These are phyloP conservation scores for Adansonia rubrostipa DNA, from an alignment of 441 rosid species.

Conservation along the genomic window DNA sequence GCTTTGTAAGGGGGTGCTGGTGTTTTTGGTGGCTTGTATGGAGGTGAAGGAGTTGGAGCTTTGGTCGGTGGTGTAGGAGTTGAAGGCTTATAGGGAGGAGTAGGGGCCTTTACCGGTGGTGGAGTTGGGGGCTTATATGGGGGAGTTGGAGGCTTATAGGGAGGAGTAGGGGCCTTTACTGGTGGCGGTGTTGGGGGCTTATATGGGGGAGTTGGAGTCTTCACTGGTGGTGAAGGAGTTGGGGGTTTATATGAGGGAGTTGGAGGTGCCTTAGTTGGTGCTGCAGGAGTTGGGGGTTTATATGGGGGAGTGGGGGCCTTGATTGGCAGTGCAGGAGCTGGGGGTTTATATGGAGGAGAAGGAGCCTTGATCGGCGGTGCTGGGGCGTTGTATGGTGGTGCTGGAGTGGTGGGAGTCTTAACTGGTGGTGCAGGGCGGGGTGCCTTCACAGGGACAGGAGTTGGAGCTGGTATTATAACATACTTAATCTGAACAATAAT, in stretches of 20 bases:
- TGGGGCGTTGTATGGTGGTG: conserved; percentile 29
- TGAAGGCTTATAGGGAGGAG: conserved; percentile 31
- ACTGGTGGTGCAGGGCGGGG: conserved; percentile 6
- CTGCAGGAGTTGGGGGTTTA: conserved; percentile 32
- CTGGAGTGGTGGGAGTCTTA: conserved; percentile 22
- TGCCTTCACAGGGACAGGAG: neutral
- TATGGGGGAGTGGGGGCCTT: conserved; percentile 21
- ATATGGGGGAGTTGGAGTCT: conserved; percentile 17
- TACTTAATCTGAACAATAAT: conserved; percentile 26
- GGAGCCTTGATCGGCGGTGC: conserved; percentile 16
- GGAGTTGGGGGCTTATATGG: conserved; percentile 31
- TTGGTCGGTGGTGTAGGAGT: conserved; percentile 28
- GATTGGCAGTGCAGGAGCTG: conserved; percentile 31
- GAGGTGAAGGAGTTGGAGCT: conserved; percentile 28
- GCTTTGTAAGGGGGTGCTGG: conserved; percentile 27
- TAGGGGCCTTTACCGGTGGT: conserved; percentile 20
- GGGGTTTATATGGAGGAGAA: conserved; percentile 27
- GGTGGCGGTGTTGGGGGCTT: conserved; percentile 37
- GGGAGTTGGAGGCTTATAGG: conserved; percentile 27
- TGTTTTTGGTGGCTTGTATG: conserved; percentile 31
- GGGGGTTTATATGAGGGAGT: conserved; percentile 23
- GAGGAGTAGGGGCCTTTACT: conserved; percentile 17
- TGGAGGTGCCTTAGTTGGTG: conserved; percentile 25
- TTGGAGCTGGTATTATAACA: neutral
- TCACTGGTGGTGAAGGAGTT: conserved; percentile 32